Evolutionary conservation across 306 rosid species (phyloP), one percentile per base, ranked within the genome.

Genomic region (Herpetospermum pedunculosum): DNA sequence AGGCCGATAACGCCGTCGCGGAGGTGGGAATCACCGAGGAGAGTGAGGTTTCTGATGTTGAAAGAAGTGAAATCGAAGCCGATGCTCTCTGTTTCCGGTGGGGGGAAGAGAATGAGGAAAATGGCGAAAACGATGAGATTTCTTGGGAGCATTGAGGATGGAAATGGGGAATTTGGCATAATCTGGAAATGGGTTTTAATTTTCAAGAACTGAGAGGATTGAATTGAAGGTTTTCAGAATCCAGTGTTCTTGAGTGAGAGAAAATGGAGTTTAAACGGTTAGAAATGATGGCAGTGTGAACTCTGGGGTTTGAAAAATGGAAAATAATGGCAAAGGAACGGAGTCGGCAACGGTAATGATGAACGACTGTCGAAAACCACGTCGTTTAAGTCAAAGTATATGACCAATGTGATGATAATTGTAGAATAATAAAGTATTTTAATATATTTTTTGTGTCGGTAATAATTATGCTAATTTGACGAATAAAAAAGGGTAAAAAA

Each of bases 11-110:
- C 43, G 38, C 97, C 96, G 29, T 84, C 72, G 14, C 84, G 83
- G 87, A 94, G 90, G 54, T 85, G 84, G 23, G 98, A 91, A 72
- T 89, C 96, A 41, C 96, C 97, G 19, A 91, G 85, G 74, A 94
- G 90, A 26, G 95, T 89, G 62, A 94, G 85, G 88, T 94, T 91
- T 38, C 97, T 83, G 77, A 89, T 82, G 3, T 79, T 77, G 86
- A 94, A 94, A 35, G 88, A 83, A 7, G 76, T 57, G 85, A 94
- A 88, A 46, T 55, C 79, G 69, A 93, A 83, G 19, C 75, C 68
- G 8, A 83, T 76, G 4, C 69, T 59, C 29, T 80, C 78, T 5
- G 85, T 78, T 8, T 28, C 3, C 5, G 60, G 23, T 2, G 70
- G 25, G 80, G 55, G 18, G 49, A 70, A n/a, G 67, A 52, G 0